phyloP scores from a whole-genome alignment of 345 rosid species.

The Reutealis trisperma region DNA sequence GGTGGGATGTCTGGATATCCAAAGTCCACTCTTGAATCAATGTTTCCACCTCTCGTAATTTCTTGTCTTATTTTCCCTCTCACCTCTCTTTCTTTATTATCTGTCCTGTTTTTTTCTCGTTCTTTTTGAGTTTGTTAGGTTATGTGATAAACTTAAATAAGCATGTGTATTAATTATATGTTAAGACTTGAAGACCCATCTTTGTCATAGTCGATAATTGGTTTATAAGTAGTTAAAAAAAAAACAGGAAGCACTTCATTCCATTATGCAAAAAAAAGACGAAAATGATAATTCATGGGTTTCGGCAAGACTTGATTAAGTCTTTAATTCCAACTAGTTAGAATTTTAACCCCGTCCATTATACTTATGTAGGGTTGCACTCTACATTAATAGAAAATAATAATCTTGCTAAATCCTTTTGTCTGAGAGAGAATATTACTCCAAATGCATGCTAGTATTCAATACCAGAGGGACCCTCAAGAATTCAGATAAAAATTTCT shows the following conservation, averaged over 20 bases:
- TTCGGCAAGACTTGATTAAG: background rate
- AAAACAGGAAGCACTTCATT: background rate
- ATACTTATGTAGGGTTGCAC: too few species aligned
- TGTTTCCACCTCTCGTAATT: constrained; percentile 5
- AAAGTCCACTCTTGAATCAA: constrained; percentile 29
- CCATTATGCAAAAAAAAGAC: background rate
- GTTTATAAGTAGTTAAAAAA: background rate
- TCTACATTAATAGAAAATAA: too few species aligned
- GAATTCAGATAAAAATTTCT: background rate
- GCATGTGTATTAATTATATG: background rate
- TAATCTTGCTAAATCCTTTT: background rate
- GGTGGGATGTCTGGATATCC: constrained; percentile 42
- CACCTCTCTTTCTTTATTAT: background rate
- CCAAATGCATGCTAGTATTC: background rate
- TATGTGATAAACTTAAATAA: background rate
- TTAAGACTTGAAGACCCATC: background rate
- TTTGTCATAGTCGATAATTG: background rate
- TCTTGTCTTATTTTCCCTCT: background rate
- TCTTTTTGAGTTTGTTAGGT: too few species aligned
- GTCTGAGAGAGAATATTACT: background rate
- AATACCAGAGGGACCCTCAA: background rate
- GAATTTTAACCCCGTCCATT: too few species aligned
- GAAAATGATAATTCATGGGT: background rate
- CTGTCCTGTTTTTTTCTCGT: background rate
- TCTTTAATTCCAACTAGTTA: background rate